A percentile compares a stretch with the other conserved stretches of the same genome.
These are phyloP conservation scores for Mallotus repandus DNA, from an alignment of 441 rosid genomes.

Conservation along the genomic window DNA sequence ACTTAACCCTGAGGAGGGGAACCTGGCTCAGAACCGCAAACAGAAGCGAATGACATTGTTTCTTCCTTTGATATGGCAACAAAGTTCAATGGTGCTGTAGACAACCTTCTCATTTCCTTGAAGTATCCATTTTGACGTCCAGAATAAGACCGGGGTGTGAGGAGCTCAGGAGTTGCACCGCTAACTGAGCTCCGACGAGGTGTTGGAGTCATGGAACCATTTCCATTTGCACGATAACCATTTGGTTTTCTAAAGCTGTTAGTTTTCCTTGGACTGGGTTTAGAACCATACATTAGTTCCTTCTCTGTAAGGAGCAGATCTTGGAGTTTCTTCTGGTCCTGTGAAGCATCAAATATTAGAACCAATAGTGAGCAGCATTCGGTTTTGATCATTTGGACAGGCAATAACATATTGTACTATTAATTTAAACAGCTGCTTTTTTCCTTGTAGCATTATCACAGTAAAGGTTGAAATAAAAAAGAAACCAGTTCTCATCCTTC, in stretches of 20 bases:
- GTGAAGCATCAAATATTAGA: slow-evolving; percentile 17
- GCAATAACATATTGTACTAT: background rate
- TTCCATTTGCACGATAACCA: slow-evolving; percentile 73
- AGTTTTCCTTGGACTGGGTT: slow-evolving; percentile 84
- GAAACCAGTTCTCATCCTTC: background rate
- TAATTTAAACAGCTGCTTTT: background rate
- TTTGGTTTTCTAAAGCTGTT: slow-evolving; percentile 79
- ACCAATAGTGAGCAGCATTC: background rate
- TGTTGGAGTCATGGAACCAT: slow-evolving; percentile 82
- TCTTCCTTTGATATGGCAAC: slow-evolving; percentile 88
- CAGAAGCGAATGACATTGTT: slow-evolving; percentile 82
- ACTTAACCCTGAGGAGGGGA: slow-evolving; percentile 69
- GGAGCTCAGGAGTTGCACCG: slow-evolving; percentile 56
- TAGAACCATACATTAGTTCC: slow-evolving; percentile 92
- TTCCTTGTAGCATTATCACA: background rate
- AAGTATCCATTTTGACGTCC: slow-evolving; percentile 89
- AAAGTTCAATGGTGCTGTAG: slow-evolving; percentile 78
- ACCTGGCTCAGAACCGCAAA: slow-evolving; percentile 80
- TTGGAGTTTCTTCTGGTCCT: slow-evolving; percentile 98
- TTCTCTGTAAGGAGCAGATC: slow-evolving; percentile 80
- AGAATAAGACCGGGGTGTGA: slow-evolving; percentile 75
- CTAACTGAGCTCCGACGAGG: slow-evolving; percentile 82
- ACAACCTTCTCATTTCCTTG: slow-evolving; percentile 82
- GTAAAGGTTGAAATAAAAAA: background rate
- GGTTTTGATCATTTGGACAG: background rate